Conservation (phyloP, 768 basidiomycete species). For the Naematelia aurantialba region DNA sequence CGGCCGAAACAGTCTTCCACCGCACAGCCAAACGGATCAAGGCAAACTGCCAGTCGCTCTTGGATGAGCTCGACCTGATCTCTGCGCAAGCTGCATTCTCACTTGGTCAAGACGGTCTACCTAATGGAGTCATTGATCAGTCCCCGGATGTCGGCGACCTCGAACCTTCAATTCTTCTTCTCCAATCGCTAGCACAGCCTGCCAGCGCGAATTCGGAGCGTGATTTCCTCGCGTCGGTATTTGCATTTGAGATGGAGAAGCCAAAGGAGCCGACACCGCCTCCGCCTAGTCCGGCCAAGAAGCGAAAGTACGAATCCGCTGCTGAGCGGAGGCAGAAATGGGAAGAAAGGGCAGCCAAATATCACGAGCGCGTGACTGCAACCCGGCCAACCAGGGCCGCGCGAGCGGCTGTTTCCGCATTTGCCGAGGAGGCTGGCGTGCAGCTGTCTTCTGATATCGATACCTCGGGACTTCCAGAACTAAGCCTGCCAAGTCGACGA, state of each 20-base stretch:
- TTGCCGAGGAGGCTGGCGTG: constrained; percentile 32
- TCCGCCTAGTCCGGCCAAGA: constrained; percentile 48
- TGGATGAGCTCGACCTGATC: constrained; percentile 51
- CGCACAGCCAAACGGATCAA: constrained; percentile 67
- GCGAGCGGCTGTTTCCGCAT: constrained; percentile 22
- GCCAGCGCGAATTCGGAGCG: constrained; percentile 57
- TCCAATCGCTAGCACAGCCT: constrained; percentile 59
- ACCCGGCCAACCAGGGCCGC: constrained; percentile 28
- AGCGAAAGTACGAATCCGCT: constrained; percentile 2
- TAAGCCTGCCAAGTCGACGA: background rate
- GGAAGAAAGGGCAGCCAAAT: constrained; percentile 24
- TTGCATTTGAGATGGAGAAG: constrained; percentile 64
- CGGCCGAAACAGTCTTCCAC: constrained; percentile 64
- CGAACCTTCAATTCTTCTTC: constrained; percentile 62
- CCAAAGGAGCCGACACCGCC: constrained; percentile 63
- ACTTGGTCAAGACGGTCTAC: constrained; percentile 2
- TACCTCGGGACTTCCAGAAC: background rate
- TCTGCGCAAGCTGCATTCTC: background rate
- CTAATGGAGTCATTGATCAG: constrained; percentile 52
- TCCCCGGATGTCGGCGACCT: constrained; percentile 60
- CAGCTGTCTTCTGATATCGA: constrained; percentile 12
- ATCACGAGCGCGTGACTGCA: constrained; percentile 15
- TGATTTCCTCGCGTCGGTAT: constrained; percentile 63
- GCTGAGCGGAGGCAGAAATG: constrained; percentile 23
- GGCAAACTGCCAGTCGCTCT: constrained; percentile 53